Evolutionary conservation across 2,329 filamentous ascomycete genomes (phyloP).

Genomic region (Ophiosphaerella narmari): DNA sequence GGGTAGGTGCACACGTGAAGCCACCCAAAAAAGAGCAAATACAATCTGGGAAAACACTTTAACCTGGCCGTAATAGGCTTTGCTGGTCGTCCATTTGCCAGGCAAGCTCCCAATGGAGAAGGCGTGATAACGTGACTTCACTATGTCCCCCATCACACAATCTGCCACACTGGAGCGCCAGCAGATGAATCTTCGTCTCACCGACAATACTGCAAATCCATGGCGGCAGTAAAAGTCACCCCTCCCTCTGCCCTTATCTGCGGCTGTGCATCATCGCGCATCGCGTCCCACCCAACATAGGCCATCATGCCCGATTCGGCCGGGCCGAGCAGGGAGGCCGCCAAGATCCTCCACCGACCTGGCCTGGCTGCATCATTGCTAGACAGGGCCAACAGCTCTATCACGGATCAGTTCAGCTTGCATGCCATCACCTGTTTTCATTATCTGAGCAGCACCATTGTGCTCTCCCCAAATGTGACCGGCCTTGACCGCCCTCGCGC

Average conservation of each 20-base stretch:
- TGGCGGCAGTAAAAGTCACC: no score
- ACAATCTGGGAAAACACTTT: no score
- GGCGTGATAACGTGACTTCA: background rate
- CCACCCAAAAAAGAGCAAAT: no score
- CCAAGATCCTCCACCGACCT: background rate
- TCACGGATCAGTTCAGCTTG: slow-evolving; percentile 2
- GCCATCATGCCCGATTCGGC: slow-evolving; percentile 5
- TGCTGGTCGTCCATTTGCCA: no score
- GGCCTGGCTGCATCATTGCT: background rate
- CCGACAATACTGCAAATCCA: no score
- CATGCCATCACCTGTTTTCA: slow-evolving; percentile 22
- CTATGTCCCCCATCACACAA: no score
- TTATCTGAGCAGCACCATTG: slow-evolving; percentile 28
- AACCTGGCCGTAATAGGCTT: no score
- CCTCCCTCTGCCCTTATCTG: background rate
- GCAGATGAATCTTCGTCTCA: no score
- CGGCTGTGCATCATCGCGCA: slow-evolving; percentile 15
- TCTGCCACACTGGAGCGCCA: no score
- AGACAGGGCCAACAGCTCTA: slow-evolving; percentile 13
- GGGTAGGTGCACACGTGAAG: no score
- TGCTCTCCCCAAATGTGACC: slow-evolving; percentile 40
- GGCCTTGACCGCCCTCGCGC: slow-evolving; percentile 35
- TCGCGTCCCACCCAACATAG: slow-evolving; percentile 1
- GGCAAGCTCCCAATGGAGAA: no score
- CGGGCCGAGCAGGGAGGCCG: slow-evolving; percentile 9